These are phyloP conservation scores for Xylaria longipes DNA, from an alignment of 495 filamentous ascomycete genomes.

Conservation along the genomic window DNA sequence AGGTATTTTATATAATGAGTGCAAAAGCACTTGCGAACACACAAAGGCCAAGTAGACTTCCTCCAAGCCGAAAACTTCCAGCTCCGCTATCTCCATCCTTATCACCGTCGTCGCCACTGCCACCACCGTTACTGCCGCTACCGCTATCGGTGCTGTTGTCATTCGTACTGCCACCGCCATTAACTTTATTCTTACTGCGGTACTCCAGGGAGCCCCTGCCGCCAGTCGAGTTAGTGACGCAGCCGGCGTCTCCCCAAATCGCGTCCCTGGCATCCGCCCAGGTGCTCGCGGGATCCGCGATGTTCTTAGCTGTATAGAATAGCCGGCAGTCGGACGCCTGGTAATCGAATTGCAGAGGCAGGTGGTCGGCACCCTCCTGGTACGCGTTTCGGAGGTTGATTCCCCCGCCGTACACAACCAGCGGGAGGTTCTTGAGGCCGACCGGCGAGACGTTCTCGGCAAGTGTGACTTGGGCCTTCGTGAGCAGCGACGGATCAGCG, in stretches of 20 bases:
- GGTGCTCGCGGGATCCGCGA: constrained; percentile 47
- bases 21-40: not conserved
- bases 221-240: constrained; percentile 48
- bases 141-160: not conserved
- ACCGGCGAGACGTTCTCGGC: constrained; percentile 36
- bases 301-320: constrained; percentile 57
- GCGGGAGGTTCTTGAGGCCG: constrained; percentile 11
- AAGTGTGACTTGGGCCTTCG: constrained; percentile 23
- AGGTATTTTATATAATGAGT: not conserved
- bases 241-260: constrained; percentile 84
- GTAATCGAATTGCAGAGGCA: constrained; percentile 60
- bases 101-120: not conserved
- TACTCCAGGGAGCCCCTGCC: constrained; percentile 2
- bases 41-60: not conserved
- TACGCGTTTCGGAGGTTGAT: constrained; percentile 49
- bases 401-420: constrained; percentile 25
- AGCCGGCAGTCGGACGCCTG: constrained; percentile 61
- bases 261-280: constrained; percentile 62
- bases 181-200: constrained; percentile 4
- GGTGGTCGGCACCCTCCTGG: constrained; percentile 35
- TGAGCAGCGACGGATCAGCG: not conserved
- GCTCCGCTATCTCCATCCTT: not conserved
- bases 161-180: not conserved
- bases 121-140: not conserved
- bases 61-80: not conserved